Conservation (phyloP, 345 rosid species). For the Laguncularia racemosa region DNA sequence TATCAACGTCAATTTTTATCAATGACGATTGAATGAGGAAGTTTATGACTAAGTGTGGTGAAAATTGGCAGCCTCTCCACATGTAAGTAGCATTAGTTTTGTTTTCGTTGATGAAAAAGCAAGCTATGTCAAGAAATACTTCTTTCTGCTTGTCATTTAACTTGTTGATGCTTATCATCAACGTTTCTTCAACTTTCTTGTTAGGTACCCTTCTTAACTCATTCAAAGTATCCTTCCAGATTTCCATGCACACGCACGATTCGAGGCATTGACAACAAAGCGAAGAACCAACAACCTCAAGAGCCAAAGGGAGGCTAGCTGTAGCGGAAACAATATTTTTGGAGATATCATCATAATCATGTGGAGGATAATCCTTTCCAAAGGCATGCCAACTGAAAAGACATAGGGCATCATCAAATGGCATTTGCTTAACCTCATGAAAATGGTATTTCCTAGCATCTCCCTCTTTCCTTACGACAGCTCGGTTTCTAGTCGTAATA, state of each 20-base stretch:
- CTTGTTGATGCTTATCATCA: neutral
- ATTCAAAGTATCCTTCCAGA: too few species aligned
- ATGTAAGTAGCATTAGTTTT: neutral
- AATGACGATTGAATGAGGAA: neutral
- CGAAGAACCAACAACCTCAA: too few species aligned
- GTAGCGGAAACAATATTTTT: accelerated
- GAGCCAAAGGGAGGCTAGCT: neutral
- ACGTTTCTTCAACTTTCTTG: neutral
- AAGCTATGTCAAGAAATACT: neutral
- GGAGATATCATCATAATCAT: neutral
- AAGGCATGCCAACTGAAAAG: constrained; percentile 1
- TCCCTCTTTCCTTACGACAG: too few species aligned
- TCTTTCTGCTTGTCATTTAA: neutral
- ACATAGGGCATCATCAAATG: neutral
- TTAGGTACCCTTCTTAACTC: too few species aligned
- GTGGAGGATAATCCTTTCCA: accelerated
- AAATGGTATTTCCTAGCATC: too few species aligned
- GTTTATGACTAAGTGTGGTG: neutral
- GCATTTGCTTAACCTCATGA: neutral
- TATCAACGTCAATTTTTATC: neutral
- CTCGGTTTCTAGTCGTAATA: too few species aligned
- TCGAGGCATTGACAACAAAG: too few species aligned
- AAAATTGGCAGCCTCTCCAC: neutral
- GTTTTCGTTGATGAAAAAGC: neutral
- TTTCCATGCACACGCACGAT: too few species aligned